Evolutionary conservation across 768 basidiomycete species (phyloP), one percentile per base, ranked within the genome.

Genomic region (Agrocybe praecox): DNA sequence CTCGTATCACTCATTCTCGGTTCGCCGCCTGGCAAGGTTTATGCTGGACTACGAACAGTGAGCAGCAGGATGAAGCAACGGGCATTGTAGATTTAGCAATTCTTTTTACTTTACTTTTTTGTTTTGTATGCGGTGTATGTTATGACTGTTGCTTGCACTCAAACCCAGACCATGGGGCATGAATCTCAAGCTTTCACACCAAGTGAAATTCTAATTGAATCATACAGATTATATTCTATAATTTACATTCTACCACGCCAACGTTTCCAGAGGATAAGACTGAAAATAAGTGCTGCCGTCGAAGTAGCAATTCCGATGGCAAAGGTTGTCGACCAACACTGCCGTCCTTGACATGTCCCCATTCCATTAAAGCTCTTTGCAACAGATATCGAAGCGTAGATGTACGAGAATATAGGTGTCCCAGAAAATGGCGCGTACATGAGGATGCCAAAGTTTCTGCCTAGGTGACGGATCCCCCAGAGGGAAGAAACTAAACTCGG

Each of bases 1-100:
- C 88, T 99, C 59, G 96, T 97, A 23, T 94, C 93, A 14, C 83
- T 97, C 18, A 98, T 98, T 62, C 81, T 98, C 15, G 96, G 96
- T 29, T 96, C 94, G 14, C 96, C 96, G 0, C 96, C 96, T 49
- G 96, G 96, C 50, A 93, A 94, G 69, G 92, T 94, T 6, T 92
- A 98, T 64, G 92, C 95, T 7, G 90, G 92, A 32, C 74, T 98
- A 62, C 81, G 95, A 68, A 95, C 94, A 6, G 92, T 97, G 46
- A 92, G 92, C 69, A 89, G 90, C 62, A 82, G 95, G 59, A 90
- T 97, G 91, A 92, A 89, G 71, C 96, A 98, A 76, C 83, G 96
- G 55, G 92, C 91, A 19, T 68, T 96, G 59, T 95, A 78, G 60
- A 45, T 45, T 58, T 49, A 1, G 2, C 21, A 15, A 19, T 32